These are phyloP conservation scores for Camellia japonica DNA, from an alignment of 148 eudicot genomes.

Conservation along the genomic window DNA sequence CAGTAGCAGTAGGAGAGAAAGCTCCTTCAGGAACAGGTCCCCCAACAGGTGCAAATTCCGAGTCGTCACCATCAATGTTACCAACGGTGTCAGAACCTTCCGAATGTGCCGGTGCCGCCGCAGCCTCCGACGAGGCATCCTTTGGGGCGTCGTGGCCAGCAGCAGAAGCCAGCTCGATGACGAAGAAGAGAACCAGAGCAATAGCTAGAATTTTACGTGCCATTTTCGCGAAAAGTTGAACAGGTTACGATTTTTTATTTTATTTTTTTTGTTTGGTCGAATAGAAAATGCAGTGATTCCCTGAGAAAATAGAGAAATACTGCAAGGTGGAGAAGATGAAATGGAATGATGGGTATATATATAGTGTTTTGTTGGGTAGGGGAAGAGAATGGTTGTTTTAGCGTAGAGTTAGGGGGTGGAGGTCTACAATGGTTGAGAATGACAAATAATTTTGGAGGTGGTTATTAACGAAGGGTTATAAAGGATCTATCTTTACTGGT, in stretches of 20 bases:
- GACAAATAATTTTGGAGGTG: no score
- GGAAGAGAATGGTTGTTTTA: not conserved
- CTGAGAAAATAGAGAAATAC: no score
- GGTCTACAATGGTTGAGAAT: no score
- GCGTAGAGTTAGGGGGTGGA: not conserved
- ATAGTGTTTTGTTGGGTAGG: not conserved
- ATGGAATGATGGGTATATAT: not conserved
- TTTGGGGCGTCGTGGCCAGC: no score
- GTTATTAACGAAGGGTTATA: no score
- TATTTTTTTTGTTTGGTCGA: not conserved
- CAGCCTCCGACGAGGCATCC: no score
- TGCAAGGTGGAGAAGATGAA: not conserved
- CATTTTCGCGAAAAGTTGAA: not conserved
- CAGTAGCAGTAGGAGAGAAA: not conserved
- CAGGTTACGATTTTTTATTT: not conserved
- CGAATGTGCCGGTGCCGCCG: not conserved
- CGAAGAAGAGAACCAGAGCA: constrained; percentile 13
- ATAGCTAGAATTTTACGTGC: not conserved
- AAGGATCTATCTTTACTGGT: no score
- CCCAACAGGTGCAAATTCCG: constrained; percentile 7
- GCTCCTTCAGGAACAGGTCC: constrained; percentile 7
- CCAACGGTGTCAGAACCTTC: not conserved
- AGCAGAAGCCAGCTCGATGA: constrained; percentile 9
- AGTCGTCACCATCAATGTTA: not conserved
- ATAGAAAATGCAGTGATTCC: not conserved